phyloP scores from a whole-genome alignment of 2,329 filamentous ascomycete genomes.

The Xylariales sp. region DNA sequence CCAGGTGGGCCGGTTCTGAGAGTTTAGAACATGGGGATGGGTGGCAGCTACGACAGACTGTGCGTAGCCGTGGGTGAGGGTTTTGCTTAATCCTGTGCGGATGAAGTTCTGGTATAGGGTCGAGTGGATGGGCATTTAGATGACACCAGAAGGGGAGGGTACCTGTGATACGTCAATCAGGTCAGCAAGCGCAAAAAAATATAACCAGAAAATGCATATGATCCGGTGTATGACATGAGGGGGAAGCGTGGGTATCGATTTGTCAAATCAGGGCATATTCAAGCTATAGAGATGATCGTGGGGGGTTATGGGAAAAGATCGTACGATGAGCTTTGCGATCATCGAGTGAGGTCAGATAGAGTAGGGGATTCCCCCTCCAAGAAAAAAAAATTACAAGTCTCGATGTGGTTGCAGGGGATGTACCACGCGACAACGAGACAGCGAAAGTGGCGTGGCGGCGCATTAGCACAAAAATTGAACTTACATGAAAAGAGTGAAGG shows the following conservation, averaged over 20 bases:
- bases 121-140: constrained; percentile 87
- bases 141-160: constrained; percentile 57
- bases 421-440: not conserved
- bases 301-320: too few species aligned
- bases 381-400: too few species aligned
- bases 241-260: too few species aligned
- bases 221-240: too few species aligned
- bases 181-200: constrained; percentile 14
- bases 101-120: constrained; percentile 76
- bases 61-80: constrained; percentile 95
- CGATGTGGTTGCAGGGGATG: too few species aligned
- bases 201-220: not conserved
- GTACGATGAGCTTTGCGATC: too few species aligned
- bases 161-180: constrained; percentile 31
- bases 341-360: too few species aligned
- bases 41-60: constrained; percentile 95
- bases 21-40: constrained; percentile 73
- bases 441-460: not conserved
- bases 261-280: too few species aligned
- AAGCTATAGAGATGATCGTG: too few species aligned
- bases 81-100: constrained; percentile 96
- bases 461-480: constrained; percentile 25
- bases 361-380: too few species aligned
- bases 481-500: constrained; percentile 60
- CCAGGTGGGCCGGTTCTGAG: constrained; percentile 62